These are phyloP conservation scores for Clarireedia sp. DNA, from an alignment of 2,329 filamentous ascomycete genomes.

Conservation along the genomic window DNA sequence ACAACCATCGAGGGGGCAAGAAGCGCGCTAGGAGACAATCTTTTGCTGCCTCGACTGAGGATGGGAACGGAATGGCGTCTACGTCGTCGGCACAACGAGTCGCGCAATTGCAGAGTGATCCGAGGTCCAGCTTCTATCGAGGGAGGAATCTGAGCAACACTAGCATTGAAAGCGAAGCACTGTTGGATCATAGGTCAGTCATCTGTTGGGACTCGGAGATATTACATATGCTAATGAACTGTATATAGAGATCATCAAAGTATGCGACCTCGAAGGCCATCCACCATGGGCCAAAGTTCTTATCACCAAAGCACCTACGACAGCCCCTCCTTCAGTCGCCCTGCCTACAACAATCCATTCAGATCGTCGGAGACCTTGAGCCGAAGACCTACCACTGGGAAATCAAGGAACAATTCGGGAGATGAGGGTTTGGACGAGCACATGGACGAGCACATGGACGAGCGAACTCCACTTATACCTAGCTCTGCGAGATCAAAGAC, in stretches of 20 bases:
- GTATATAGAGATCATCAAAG: conserved; percentile 32
- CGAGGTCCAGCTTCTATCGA: conserved; percentile 39
- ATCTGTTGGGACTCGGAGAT: conserved; percentile 3
- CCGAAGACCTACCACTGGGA: conserved; percentile 24
- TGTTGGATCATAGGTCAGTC: conserved; percentile 77
- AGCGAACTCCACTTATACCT: conserved; percentile 48
- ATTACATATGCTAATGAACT: conserved; percentile 11
- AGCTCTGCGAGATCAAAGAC: conserved; percentile 32
- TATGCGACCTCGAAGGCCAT: conserved; percentile 57
- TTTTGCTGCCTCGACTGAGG: conserved; percentile 59
- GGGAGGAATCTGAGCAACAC: conserved; percentile 64
- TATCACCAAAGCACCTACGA: conserved; percentile 31
- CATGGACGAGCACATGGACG: conserved; percentile 41
- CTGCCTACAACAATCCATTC: conserved; percentile 27
- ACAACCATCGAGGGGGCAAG: conserved; percentile 68
- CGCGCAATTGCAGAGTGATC: conserved; percentile 20
- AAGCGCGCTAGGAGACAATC: conserved; percentile 70
- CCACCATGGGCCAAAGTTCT: conserved; percentile 30
- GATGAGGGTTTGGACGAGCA: conserved; percentile 44
- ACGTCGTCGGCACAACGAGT: conserved; percentile 31
- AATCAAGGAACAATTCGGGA: conserved; percentile 28
- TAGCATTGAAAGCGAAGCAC: conserved; percentile 79
- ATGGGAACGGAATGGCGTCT: conserved; percentile 29
- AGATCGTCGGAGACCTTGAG: conserved; percentile 20
- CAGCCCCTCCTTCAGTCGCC: conserved; percentile 28